Conservation (phyloP, 2,329 filamentous ascomycete genomes). For the Piedraia hortae region DNA sequence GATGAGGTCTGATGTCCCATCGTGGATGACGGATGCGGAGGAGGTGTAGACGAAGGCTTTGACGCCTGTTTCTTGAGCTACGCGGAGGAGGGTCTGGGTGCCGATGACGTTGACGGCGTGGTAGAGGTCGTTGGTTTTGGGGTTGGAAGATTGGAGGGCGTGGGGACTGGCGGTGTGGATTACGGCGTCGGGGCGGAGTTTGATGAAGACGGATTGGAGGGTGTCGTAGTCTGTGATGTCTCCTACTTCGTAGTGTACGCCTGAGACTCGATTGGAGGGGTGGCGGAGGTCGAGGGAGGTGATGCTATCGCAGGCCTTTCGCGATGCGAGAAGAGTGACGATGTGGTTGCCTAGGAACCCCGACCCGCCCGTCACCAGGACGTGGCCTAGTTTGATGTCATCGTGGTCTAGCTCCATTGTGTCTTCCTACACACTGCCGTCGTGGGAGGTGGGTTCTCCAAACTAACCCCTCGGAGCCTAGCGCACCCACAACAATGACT, state of each 20-base stretch:
- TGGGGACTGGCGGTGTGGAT: constrained; percentile 24
- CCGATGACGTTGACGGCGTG: constrained; percentile 25
- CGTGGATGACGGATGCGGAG: constrained; percentile 22
- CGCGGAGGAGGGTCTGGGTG: constrained; percentile 21
- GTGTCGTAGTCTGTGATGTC: constrained; percentile 21
- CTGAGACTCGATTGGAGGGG: constrained; percentile 14
- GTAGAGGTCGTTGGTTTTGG: constrained; percentile 15
- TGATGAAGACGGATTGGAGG: constrained; percentile 16
- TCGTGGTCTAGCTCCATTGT: constrained; percentile 1
- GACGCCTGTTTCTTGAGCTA: constrained; percentile 20
- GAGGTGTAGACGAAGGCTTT: constrained; percentile 27
- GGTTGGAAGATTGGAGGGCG: constrained; percentile 12
- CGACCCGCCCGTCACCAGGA: constrained; percentile 23
- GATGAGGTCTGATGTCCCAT: constrained; percentile 18
- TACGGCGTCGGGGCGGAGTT: constrained; percentile 19
- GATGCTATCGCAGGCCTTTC: constrained; percentile 17
- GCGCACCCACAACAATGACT: no score
- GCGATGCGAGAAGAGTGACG: constrained; percentile 18
- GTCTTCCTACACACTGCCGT: not conserved
- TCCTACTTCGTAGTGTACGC: constrained; percentile 22
- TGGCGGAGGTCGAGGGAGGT: constrained; percentile 22
- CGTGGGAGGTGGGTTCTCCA: no score
- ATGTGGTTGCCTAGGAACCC: constrained; percentile 26
- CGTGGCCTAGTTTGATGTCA: constrained; percentile 15
- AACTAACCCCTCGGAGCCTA: no score